A percentile compares a stretch with the other conserved stretches of the same genome.
phyloP scores from a whole-genome alignment of 1,284 basidiomycete genomes.

The Hortiboletus rubellus region DNA sequence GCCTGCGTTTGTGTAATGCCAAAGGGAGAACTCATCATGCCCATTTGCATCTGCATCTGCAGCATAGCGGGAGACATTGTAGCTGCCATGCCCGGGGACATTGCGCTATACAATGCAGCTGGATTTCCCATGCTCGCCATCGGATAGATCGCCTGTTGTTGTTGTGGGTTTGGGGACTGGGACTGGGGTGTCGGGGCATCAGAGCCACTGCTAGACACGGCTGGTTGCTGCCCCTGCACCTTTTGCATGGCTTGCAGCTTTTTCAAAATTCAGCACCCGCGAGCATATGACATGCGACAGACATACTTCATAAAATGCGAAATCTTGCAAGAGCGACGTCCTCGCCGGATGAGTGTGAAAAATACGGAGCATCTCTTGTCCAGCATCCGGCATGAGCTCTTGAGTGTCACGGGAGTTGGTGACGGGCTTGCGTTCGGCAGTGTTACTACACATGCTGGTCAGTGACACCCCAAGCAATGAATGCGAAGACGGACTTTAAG shows the following conservation, averaged over 20 bases:
- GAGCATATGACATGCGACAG: neutral
- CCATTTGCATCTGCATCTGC: slow-evolving; percentile 70
- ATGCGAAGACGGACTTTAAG: slow-evolving; percentile 57
- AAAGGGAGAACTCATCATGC: slow-evolving; percentile 49
- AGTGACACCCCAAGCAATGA: slow-evolving; percentile 10
- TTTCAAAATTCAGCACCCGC: slow-evolving; percentile 9
- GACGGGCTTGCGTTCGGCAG: slow-evolving; percentile 94
- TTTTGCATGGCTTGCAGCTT: slow-evolving; percentile 82
- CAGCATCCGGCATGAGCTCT: slow-evolving; percentile 90
- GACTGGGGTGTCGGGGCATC: slow-evolving; percentile 33
- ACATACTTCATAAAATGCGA: slow-evolving; percentile 87
- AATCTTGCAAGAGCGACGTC: slow-evolving; percentile 91
- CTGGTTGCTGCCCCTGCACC: slow-evolving; percentile 49
- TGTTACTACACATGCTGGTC: slow-evolving; percentile 65
- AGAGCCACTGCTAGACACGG: slow-evolving; percentile 45
- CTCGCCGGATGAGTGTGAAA: slow-evolving; percentile 89
- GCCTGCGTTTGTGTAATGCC: slow-evolving; percentile 58
- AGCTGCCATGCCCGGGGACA: slow-evolving; percentile 35
- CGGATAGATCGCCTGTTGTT: slow-evolving; percentile 37
- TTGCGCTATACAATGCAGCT: slow-evolving; percentile 39
- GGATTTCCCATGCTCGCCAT: slow-evolving; percentile 50
- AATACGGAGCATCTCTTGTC: slow-evolving; percentile 91
- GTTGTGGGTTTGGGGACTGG: slow-evolving; percentile 41
- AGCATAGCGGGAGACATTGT: slow-evolving; percentile 44
- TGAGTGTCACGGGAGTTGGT: slow-evolving; percentile 93